These are phyloP conservation scores for Canavalia ensiformis DNA, from an alignment of 306 rosid species.

Conservation along the genomic window DNA sequence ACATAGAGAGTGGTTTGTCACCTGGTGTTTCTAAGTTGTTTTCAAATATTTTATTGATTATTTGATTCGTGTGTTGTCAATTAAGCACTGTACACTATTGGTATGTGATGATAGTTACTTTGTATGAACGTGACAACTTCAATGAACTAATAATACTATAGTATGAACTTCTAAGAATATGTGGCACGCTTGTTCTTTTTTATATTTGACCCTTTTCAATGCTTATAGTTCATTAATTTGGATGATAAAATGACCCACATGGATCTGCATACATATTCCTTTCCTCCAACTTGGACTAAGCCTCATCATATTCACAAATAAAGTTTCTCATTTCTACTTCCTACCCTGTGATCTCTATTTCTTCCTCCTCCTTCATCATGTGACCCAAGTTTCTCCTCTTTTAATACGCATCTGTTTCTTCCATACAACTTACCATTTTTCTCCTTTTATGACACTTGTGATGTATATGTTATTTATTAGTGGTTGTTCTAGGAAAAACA, in stretches of 20 bases:
- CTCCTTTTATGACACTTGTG: slow-evolving; percentile 36
- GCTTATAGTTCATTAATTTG: slow-evolving; percentile 30
- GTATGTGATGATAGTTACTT: neutral
- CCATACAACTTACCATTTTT: slow-evolving; percentile 29
- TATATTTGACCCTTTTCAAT: slow-evolving; percentile 45
- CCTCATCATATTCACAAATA: slow-evolving; percentile 53
- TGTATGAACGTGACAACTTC: neutral
- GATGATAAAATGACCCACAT: slow-evolving; percentile 41
- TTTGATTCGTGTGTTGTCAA: slow-evolving; percentile 14
- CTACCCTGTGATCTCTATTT: slow-evolving; percentile 39
- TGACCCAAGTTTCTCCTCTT: slow-evolving; percentile 51
- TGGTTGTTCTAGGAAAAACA: neutral
- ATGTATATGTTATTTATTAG: slow-evolving; percentile 16
- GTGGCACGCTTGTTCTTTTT: neutral
- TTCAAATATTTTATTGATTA: slow-evolving; percentile 6
- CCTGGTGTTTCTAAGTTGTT: slow-evolving; percentile 14
- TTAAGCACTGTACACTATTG: slow-evolving; percentile 33
- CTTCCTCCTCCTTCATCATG: slow-evolving; percentile 41
- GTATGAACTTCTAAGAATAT: slow-evolving; percentile 6
- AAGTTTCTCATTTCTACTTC: slow-evolving; percentile 44
- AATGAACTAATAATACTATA: slow-evolving; percentile 10
- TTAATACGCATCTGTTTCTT: slow-evolving; percentile 45
- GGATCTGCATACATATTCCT: slow-evolving; percentile 51
- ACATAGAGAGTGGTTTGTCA: slow-evolving; percentile 30
- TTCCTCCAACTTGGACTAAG: slow-evolving; percentile 57